Base-by-base conservation (phyloP, 768 basidiomycete species). In the Cystoderma amianthinum region DNA sequence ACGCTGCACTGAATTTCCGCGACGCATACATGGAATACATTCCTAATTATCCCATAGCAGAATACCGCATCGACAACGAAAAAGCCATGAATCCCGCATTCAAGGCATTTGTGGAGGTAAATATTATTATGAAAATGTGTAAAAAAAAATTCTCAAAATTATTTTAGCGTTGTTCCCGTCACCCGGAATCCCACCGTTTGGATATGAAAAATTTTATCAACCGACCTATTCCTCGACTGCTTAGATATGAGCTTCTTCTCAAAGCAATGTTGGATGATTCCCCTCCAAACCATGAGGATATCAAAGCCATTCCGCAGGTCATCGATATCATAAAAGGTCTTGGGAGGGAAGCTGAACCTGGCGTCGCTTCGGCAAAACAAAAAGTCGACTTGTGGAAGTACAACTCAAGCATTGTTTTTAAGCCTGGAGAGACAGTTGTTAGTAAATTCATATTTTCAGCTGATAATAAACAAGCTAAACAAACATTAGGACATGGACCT, bases 151-250 rank as follows among this genome's bases (percentile, higher is more conserved):
- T 11, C 15, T 9, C 17, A 36, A 11, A 9, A 22, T 2, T 38
- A n/a, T 12, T 13, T 11, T 16, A 15, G 13, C 19, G 16, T 12
- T 23, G 13, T 18, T 54, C 67, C 6, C 77, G 83, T 24, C 82
- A 90, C 50, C 79, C 84, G 0, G 83, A 85, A 44, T 78, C 92
- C 1, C 82, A 86, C 52, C 76, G 84, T 38, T 71, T 88, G 21
- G 89, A 90, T 49, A 85, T 99, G 77, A 92, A 92, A 57, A 83
- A 73, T 49, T 98, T 97, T 62, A 83, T 95, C 53, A 82, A 90
- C 48, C 78, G 92, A 36, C 91, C 95, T 2, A 90, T 95, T 38
- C 85, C 89, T 42, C 82, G 94, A 16, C 64, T 96, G 28, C 68
- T 91, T 32, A 82, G 92, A 32, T 97, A 97, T 57, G 83, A 89